Evolutionary conservation across 2,329 filamentous ascomycete genomes (phyloP).

Genomic region (Nigrospora oryzae): DNA sequence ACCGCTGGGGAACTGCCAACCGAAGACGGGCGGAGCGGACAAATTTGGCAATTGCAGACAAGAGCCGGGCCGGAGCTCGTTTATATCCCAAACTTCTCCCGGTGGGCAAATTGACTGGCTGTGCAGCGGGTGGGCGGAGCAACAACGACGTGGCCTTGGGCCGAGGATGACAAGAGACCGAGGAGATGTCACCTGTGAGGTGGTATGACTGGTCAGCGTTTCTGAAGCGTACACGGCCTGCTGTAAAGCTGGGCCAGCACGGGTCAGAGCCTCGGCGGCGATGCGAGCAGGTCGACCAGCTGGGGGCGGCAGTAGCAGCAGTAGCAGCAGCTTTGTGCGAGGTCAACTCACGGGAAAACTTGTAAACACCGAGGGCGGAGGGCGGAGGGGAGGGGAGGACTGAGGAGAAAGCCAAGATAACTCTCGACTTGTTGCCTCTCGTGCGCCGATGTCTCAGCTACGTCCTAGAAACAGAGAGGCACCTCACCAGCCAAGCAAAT

Average conservation of each 20-base stretch:
- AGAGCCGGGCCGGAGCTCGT: too few species aligned
- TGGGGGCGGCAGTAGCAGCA: not conserved
- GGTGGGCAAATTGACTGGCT: too few species aligned
- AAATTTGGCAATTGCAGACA: too few species aligned
- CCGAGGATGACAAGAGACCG: not conserved
- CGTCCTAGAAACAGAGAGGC: slow-evolving; percentile 1
- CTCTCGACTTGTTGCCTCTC: not conserved
- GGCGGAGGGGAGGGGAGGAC: not conserved
- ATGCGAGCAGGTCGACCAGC: not conserved
- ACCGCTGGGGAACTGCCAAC: too few species aligned
- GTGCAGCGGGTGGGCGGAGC: too few species aligned
- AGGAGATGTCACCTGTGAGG: not conserved
- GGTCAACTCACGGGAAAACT: not conserved
- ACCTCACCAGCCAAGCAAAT: slow-evolving; percentile 1
- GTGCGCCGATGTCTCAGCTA: slow-evolving; percentile 2
- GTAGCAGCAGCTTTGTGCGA: not conserved
- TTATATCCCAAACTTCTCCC: too few species aligned
- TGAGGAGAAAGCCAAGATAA: not conserved
- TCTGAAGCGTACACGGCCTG: not conserved
- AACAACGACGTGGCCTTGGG: slow-evolving; percentile 1
- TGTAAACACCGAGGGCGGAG: not conserved
- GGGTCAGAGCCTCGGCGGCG: not conserved
- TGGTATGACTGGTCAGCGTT: not conserved
- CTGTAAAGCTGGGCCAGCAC: not conserved
- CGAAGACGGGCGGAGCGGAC: too few species aligned